Conservation (phyloP, 139 green algal genomes). For the Ostreobium quekettii region DNA sequence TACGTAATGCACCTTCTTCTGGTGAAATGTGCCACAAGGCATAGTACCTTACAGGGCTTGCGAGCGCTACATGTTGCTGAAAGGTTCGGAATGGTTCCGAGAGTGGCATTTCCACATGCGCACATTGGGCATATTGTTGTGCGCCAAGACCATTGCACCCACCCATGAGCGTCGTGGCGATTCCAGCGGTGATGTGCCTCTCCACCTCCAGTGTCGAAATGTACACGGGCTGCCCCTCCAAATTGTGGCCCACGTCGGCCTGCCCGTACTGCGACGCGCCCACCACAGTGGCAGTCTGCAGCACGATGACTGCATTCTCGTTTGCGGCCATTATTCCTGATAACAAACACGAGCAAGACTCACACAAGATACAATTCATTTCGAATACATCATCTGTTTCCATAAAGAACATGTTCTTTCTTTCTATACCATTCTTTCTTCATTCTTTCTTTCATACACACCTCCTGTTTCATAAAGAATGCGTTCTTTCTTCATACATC, state of each 20-base stretch:
- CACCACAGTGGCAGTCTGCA: not conserved
- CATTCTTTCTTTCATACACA: too few relatives aligned
- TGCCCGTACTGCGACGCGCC: not conserved
- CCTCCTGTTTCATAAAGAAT: too few relatives aligned
- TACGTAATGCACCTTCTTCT: not conserved
- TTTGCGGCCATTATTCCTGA: slow-evolving; percentile 14
- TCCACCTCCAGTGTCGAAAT: slow-evolving; percentile 4
- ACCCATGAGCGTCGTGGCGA: slow-evolving; percentile 9
- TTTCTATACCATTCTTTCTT: too few relatives aligned
- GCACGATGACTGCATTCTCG: slow-evolving; percentile 5
- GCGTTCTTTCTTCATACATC: too few relatives aligned
- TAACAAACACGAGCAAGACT: too few relatives aligned
- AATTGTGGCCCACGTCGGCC: slow-evolving; percentile 3
- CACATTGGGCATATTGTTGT: too few relatives aligned
- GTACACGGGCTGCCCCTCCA: not conserved
- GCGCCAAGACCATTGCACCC: too few relatives aligned
- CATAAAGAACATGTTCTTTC: too few relatives aligned
- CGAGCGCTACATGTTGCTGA: not conserved
- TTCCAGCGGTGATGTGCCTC: slow-evolving; percentile 7
- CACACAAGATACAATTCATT: too few relatives aligned
- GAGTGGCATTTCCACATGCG: too few relatives aligned
- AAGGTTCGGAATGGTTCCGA: not conserved
- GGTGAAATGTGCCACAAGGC: too few relatives aligned
- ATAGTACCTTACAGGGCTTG: not conserved
- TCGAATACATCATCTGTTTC: too few relatives aligned